Percentiles rank a stretch among this genome's conserved stretches.
Conservation (phyloP, 2,329 filamentous ascomycete genomes). For the Tolypocladium album region DNA sequence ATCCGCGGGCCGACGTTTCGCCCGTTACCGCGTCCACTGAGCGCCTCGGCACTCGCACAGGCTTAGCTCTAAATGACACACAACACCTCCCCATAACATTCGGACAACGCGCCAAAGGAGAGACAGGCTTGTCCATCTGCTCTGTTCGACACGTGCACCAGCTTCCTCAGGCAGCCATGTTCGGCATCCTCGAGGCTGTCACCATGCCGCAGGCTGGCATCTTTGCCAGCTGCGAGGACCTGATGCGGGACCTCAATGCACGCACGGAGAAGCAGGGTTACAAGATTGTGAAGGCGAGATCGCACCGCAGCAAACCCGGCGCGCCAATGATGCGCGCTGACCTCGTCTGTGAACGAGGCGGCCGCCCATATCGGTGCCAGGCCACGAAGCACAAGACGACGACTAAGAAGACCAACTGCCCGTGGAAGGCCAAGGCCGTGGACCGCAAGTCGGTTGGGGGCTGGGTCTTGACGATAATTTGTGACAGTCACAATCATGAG, state of each 20-base stretch:
- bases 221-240: slow-evolving; percentile 29
- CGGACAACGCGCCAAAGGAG: slow-evolving; percentile 1
- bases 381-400: slow-evolving; percentile 34
- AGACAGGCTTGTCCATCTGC: slow-evolving; percentile 12
- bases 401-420: slow-evolving; percentile 34
- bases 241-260: slow-evolving; percentile 27
- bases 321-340: slow-evolving; percentile 32
- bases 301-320: slow-evolving; percentile 28
- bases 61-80: slow-evolving; percentile 8
- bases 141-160: slow-evolving; percentile 8
- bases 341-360: slow-evolving; percentile 33
- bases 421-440: slow-evolving; percentile 34
- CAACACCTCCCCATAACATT: slow-evolving; percentile 5
- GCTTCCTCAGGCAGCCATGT: slow-evolving; percentile 22
- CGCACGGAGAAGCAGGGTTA: slow-evolving; percentile 33
- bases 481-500: slow-evolving; percentile 33
- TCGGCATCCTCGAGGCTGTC: slow-evolving; percentile 30
- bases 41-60: slow-evolving; percentile 7
- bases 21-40: not conserved
- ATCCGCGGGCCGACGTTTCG: not conserved
- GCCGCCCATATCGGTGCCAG: slow-evolving; percentile 30
- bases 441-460: slow-evolving; percentile 30
- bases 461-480: slow-evolving; percentile 33
- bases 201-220: slow-evolving; percentile 23
- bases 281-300: slow-evolving; percentile 33